Evolutionary conservation across 1,139 yeast species (phyloP).

Genomic region (Debaryomyces subglobosus): DNA sequence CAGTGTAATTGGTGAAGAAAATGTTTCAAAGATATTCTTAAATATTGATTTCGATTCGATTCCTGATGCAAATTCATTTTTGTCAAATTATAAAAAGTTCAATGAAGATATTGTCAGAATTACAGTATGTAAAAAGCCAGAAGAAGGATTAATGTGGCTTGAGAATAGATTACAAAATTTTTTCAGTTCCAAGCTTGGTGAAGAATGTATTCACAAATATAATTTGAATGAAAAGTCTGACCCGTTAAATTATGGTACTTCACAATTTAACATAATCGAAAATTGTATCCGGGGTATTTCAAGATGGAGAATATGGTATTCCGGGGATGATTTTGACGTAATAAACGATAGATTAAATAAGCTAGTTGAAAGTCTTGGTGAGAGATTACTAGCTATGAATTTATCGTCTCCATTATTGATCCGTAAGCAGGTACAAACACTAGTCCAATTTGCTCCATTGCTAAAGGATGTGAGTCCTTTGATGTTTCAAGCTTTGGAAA

Average conservation of each 20-base stretch:
- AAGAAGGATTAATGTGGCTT: conserved; percentile 81
- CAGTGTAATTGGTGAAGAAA: conserved; percentile 66
- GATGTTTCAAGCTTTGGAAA: conserved; percentile 84
- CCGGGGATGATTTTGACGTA: conserved; percentile 61
- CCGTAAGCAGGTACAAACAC: conserved; percentile 85
- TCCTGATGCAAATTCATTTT: conserved; percentile 77
- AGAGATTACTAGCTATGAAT: conserved; percentile 72
- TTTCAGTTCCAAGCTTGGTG: conserved; percentile 75
- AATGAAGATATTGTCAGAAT: conserved; percentile 90
- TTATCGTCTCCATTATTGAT: conserved; percentile 79
- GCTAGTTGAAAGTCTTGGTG: conserved; percentile 76
- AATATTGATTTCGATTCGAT: conserved; percentile 86
- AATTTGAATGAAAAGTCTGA: conserved; percentile 65
- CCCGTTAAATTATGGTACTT: conserved; percentile 72
- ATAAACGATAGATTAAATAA: conserved; percentile 59
- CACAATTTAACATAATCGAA: conserved; percentile 87
- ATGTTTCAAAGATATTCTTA: conserved; percentile 64
- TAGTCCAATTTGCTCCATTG: conserved; percentile 96
- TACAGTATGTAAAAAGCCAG: conserved; percentile 83
- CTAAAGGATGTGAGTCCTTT: conserved; percentile 72
- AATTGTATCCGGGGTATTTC: conserved; percentile 90
- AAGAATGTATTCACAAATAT: conserved; percentile 58
- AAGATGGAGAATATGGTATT: conserved; percentile 96
- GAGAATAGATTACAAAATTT: conserved; percentile 72
- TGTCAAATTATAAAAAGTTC: conserved; percentile 78